phyloP scores from a whole-genome alignment of 73 alveolate species.

The Symbiodinium pilosum region DNA sequence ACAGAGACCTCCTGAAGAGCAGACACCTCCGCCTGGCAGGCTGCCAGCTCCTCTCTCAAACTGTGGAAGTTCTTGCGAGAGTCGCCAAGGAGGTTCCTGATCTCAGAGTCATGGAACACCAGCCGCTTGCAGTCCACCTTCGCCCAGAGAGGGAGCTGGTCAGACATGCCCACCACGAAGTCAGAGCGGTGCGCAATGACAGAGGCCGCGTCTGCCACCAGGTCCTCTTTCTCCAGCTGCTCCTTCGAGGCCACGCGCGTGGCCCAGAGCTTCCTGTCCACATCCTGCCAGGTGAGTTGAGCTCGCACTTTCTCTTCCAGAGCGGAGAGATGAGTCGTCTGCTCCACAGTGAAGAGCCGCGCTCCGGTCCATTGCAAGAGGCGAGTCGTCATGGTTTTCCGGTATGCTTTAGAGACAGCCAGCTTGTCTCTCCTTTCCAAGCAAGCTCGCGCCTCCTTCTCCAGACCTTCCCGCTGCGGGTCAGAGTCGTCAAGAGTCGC shows the following conservation, averaged over 20 bases:
- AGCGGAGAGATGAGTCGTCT: background rate
- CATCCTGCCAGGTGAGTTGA: conserved; percentile 9
- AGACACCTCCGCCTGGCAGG: no score
- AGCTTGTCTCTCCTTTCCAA: background rate
- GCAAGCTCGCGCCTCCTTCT: background rate
- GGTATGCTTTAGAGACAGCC: background rate
- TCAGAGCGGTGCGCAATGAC: background rate
- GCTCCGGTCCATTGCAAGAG: background rate
- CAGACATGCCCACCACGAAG: background rate
- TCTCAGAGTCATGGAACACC: conserved; percentile 14
- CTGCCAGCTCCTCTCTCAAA: background rate
- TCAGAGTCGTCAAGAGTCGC: background rate
- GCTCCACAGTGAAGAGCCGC: background rate
- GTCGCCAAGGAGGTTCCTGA: no score
- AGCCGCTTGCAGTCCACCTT: background rate
- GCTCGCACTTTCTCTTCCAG: background rate
- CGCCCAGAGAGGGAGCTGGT: conserved; percentile 32
- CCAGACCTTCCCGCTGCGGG: background rate
- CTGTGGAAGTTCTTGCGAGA: background rate
- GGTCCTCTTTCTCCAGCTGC: background rate
- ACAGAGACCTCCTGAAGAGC: no score
- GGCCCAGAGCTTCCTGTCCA: background rate
- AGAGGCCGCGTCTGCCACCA: background rate
- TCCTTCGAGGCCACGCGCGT: background rate
- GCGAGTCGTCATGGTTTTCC: background rate